Conservation (phyloP, 1,284 basidiomycete genomes). For the Trametes sp. region DNA sequence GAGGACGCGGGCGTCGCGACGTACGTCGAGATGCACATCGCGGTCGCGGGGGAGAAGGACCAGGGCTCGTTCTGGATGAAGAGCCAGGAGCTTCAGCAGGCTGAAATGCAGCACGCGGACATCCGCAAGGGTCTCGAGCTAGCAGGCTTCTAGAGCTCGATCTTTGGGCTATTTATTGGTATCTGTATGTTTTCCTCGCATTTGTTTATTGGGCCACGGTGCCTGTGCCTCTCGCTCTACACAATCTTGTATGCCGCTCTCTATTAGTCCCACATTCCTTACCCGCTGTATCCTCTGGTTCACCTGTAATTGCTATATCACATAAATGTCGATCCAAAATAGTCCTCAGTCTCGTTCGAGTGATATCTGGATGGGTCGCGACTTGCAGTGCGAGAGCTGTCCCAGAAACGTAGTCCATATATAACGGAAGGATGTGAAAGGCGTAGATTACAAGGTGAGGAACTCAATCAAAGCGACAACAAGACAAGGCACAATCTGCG, state of each 20-base stretch:
- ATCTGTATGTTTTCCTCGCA: constrained; percentile 10
- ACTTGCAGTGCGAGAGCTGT: neutral
- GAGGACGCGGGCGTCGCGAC: constrained; percentile 54
- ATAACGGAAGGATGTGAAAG: constrained; percentile 26
- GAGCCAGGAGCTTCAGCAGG: constrained; percentile 65
- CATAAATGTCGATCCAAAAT: constrained; percentile 9
- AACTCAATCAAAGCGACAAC: constrained; percentile 14
- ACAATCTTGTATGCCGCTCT: constrained; percentile 3
- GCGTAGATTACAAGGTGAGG: constrained; percentile 28
- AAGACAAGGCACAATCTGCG: constrained; percentile 6
- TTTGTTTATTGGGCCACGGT: constrained; percentile 18
- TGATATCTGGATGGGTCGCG: no score
- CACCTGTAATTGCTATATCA: constrained; percentile 14
- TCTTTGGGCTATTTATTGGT: constrained; percentile 26
- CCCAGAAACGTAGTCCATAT: constrained; percentile 30
- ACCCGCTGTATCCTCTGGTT: constrained; percentile 16
- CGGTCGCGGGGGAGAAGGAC: constrained; percentile 50
- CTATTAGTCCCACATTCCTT: constrained; percentile 9
- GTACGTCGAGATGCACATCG: constrained; percentile 57
- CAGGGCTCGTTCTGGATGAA: constrained; percentile 60
- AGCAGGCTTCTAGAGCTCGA: constrained; percentile 58
- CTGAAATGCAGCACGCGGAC: constrained; percentile 66
- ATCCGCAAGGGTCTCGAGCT: constrained; percentile 67
- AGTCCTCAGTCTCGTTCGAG: neutral
- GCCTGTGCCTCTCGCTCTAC: constrained; percentile 21